These are phyloP conservation scores for Aspergillus uvarum DNA, from an alignment of 2,329 filamentous ascomycete genomes.

Conservation along the genomic window DNA sequence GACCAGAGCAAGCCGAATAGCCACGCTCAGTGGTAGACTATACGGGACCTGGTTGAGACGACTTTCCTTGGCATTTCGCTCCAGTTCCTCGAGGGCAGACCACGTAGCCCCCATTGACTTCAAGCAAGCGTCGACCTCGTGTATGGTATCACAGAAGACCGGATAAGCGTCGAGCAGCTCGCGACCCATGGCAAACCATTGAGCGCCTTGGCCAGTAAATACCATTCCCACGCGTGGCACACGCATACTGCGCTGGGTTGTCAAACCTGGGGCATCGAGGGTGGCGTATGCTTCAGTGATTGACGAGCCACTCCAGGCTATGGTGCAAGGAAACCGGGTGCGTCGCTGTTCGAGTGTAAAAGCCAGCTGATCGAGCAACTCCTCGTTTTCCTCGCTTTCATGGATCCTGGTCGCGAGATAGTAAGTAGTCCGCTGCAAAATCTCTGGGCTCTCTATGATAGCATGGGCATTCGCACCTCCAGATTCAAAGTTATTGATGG, in stretches of 20 bases:
- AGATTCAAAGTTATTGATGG: slow-evolving; percentile 6
- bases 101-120: background rate
- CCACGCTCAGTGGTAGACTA: slow-evolving; percentile 34
- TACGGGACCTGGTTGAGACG: background rate
- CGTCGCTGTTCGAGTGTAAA: background rate
- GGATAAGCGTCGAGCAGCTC: slow-evolving; percentile 20
- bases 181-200: slow-evolving; percentile 31
- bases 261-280: background rate
- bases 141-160: slow-evolving; percentile 3
- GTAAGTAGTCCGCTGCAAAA: background rate
- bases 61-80: background rate
- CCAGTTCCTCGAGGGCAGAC: slow-evolving; percentile 9
- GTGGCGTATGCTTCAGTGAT: no score
- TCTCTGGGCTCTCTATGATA: background rate
- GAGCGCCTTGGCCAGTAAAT: slow-evolving; percentile 36
- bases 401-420: background rate
- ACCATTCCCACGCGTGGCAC: slow-evolving; percentile 19
- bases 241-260: background rate
- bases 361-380: background rate
- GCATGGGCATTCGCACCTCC: slow-evolving; percentile 10
- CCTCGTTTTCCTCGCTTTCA: no score
- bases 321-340: no score
- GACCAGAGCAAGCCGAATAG: slow-evolving; percentile 50
- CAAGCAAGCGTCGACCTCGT: slow-evolving; percentile 11
- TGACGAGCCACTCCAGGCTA: no score